Percentiles rank a stretch among this genome's conserved stretches.
These are phyloP conservation scores for Quercus aquifolioides DNA, from an alignment of 306 rosid genomes.

Conservation along the genomic window DNA sequence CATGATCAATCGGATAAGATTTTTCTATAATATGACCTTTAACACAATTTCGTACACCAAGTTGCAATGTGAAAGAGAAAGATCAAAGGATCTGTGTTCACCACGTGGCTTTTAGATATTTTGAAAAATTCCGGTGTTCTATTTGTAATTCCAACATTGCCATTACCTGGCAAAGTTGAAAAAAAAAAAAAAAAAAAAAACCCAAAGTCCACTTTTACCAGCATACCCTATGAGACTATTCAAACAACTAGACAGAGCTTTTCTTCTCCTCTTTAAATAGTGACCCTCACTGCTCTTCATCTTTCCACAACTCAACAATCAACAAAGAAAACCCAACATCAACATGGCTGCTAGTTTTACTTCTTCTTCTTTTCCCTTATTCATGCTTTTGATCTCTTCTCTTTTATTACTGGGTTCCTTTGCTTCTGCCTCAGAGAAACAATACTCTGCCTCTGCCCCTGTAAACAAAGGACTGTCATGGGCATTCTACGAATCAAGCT, in stretches of 20 bases:
- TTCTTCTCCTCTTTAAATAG: not conserved
- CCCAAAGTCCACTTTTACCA: too few species aligned
- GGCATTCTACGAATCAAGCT: constrained; percentile 31
- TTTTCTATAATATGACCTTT: not conserved
- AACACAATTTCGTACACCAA: not conserved
- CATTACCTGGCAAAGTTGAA: not conserved
- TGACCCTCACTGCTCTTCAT: not conserved
- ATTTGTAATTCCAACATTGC: not conserved
- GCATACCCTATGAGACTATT: not conserved
- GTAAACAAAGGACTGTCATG: constrained; percentile 33
- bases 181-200: too few species aligned
- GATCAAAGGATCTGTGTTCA: not conserved
- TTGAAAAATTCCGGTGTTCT: not conserved
- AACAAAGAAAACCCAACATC: not conserved
- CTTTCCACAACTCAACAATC: not conserved
- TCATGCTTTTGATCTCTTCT: constrained; percentile 20
- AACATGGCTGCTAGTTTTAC: constrained; percentile 16
- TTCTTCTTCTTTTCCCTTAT: not conserved
- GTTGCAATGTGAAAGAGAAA: not conserved
- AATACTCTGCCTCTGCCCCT: not conserved
- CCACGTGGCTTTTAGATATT: not conserved
- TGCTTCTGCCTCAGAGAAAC: constrained; percentile 18
- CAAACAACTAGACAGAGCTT: not conserved
- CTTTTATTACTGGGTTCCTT: constrained; percentile 10
- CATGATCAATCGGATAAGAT: not conserved